Conservation (phyloP, 2,329 filamentous ascomycete genomes). For the Scopulariopsis brevicaulis region DNA sequence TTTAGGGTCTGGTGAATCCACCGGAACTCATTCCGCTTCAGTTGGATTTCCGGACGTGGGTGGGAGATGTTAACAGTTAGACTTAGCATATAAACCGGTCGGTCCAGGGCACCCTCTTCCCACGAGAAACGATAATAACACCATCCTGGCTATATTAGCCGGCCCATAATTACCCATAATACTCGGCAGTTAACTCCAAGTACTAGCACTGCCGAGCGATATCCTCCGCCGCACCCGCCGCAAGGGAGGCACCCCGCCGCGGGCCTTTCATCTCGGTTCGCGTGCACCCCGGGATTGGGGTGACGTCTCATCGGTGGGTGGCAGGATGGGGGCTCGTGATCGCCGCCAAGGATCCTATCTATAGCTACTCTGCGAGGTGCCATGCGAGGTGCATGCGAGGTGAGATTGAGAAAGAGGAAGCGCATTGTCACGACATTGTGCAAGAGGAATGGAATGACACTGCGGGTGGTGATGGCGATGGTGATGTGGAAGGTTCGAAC, state of each 20-base stretch:
- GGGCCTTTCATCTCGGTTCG: neutral
- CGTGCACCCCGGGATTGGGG: neutral
- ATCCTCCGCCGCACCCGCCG: neutral
- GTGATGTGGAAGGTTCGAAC: neutral
- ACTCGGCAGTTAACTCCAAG: neutral
- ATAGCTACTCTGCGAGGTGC: neutral
- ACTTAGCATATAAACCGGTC: no score
- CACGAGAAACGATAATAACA: no score
- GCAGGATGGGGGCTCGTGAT: neutral
- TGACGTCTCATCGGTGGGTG: neutral
- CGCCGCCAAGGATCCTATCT: neutral
- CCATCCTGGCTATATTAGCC: no score
- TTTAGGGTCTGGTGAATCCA: no score
- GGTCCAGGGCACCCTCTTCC: no score
- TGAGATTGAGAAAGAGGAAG: neutral
- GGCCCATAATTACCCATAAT: no score
- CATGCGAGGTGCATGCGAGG: neutral
- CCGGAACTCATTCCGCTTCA: no score
- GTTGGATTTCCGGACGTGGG: no score
- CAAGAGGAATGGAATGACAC: no score
- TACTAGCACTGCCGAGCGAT: neutral
- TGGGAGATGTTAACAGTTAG: no score
- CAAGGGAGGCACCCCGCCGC: neutral
- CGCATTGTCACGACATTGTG: neutral
- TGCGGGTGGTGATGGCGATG: neutral